phyloP scores from a whole-genome alignment of 495 filamentous ascomycete species.

The Hyaloscypha bicolor region DNA sequence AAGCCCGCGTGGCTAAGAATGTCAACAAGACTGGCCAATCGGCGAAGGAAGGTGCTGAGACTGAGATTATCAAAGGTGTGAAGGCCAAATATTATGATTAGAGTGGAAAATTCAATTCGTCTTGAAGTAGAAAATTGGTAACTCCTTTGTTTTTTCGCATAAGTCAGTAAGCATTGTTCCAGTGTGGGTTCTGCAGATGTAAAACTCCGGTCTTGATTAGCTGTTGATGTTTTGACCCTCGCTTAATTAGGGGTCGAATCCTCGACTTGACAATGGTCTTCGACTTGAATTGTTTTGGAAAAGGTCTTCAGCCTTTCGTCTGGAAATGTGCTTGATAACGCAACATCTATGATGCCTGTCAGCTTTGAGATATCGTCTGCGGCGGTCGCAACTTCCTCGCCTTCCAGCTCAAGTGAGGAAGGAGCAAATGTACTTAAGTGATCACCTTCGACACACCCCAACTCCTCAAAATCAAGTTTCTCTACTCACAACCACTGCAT shows the following conservation, averaged over 20 bases:
- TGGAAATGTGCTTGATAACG: no score
- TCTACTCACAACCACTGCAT: neutral
- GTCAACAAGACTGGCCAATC: conserved; percentile 36
- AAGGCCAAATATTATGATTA: conserved; percentile 39
- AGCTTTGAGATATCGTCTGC: neutral
- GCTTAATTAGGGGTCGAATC: neutral
- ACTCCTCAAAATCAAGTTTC: neutral
- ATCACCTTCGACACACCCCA: neutral
- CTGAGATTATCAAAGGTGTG: conserved; percentile 39
- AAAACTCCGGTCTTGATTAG: no score
- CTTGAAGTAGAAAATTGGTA: neutral
- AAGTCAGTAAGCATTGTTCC: neutral
- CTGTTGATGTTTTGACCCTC: neutral
- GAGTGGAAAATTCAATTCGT: neutral
- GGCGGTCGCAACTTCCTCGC: neutral
- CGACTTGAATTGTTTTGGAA: neutral
- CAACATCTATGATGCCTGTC: neutral
- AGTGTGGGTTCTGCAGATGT: neutral
- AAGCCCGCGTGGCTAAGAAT: conserved; percentile 39
- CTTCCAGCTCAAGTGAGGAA: neutral
- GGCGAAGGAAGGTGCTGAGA: conserved; percentile 32
- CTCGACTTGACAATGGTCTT: neutral
- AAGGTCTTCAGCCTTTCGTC: neutral
- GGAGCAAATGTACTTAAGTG: neutral
- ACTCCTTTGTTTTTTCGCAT: neutral